Base-by-base conservation (phyloP, 306 rosid species). In the Leucaena leucocephala region DNA sequence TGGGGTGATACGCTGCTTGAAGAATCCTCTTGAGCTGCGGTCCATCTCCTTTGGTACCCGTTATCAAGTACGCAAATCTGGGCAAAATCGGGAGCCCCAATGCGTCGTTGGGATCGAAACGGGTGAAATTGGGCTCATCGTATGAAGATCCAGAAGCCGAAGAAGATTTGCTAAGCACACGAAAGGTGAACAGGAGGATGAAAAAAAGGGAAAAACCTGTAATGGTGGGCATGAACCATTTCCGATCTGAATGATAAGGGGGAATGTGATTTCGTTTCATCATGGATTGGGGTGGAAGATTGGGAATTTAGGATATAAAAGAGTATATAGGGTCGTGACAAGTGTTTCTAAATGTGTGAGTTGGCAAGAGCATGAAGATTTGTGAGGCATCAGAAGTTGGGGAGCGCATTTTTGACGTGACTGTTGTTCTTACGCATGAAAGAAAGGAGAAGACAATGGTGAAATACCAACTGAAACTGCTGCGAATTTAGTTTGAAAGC, bases 1-100 rank as follows among this genome's bases (percentile, higher is more conserved):
- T 83, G 6, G 96, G 97, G 76, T 95, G 98, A 48, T 93, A 90
- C 52, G 73, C 84, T n/a, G 97, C 96, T 78, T 90, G 90, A 55
- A 95, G 96, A 27, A 95, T 58, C 89, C 98, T 85, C 76, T 82
- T 76, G 72, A 95, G 49, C 69, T 83, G 84, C 7, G 84, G 52
- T 3, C 75, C 94, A 22, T 95, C 96, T 34, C 96, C 96, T 77
- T 85, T 89, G 4, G 96, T 76, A 0, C 93, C 98, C 0, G 89
- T 80, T 4, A 95, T 35, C 68, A 90, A 35, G 80, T 91, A 93
- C 12, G 99, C 97, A n/a, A 95, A 85, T 76, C 87, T 80, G 65
- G 99, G 98, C 38, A 91, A 81, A 11, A 78, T 84, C 36, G 92
- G 90, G 40, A 88, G 86, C 74, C 83, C 87, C 3, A 79, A 3